Conservation (phyloP, 192 early-diverging fungal species). For the Umbelopsis sp. region DNA sequence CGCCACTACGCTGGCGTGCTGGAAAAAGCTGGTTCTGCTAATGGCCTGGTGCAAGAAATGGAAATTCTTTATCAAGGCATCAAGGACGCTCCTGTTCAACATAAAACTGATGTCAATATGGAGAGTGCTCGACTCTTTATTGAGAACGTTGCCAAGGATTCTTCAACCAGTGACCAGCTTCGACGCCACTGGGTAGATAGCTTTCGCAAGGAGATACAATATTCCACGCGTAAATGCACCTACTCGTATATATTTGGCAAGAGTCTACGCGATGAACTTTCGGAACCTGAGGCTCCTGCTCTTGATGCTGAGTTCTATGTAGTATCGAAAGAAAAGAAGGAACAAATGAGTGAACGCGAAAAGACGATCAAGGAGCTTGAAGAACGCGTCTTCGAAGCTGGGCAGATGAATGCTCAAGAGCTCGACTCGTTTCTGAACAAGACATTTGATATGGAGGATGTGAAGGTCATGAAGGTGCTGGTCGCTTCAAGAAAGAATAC, state of each 20-base stretch:
- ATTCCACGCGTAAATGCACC: background rate
- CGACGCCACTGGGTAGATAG: background rate
- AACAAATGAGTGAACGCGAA: background rate
- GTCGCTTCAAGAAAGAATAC: background rate
- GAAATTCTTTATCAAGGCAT: constrained; percentile 6
- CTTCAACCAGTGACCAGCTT: background rate
- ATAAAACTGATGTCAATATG: background rate
- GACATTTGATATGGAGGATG: constrained; percentile 1
- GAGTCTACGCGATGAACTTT: background rate
- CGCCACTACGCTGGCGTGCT: background rate
- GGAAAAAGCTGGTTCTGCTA: background rate
- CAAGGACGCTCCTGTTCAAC: constrained; percentile 4
- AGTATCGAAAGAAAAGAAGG: background rate
- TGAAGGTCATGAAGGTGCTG: background rate
- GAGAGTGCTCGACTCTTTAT: constrained; percentile 3
- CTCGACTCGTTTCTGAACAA: background rate
- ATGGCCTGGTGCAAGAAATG: background rate
- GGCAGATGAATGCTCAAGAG: background rate
- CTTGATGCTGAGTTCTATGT: background rate
- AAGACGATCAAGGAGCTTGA: constrained; percentile 19
- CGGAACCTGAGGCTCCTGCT: background rate
- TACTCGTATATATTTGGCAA: constrained; percentile 2
- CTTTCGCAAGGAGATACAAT: constrained; percentile 1
- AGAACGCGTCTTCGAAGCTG: constrained; percentile 11
- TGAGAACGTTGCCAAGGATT: background rate